These are phyloP conservation scores for Aspergillus piperis DNA, from an alignment of 2,329 filamentous ascomycete species.

Conservation along the genomic window DNA sequence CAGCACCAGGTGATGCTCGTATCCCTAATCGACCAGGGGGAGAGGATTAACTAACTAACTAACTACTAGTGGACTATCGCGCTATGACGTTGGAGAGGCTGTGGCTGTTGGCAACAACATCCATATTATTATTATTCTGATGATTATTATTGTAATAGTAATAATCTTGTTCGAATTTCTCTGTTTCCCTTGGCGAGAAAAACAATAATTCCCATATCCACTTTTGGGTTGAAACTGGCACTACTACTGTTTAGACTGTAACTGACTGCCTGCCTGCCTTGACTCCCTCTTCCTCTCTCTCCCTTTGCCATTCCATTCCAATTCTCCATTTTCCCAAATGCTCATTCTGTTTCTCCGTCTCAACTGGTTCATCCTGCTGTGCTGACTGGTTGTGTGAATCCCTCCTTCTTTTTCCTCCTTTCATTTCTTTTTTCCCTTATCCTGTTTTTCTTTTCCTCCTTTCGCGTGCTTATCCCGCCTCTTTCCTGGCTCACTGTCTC, in stretches of 20 bases:
- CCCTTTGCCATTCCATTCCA: neutral
- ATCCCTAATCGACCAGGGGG: neutral
- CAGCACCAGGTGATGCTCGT: neutral
- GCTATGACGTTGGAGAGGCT: neutral
- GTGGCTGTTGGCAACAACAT: neutral
- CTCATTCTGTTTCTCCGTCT: neutral
- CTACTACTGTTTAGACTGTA: neutral
- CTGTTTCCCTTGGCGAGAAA: neutral
- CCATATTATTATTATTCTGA: too few relatives aligned
- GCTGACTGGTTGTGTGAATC: neutral
- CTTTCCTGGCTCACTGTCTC: neutral
- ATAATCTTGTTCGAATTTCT: neutral
- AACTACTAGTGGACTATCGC: too few relatives aligned
- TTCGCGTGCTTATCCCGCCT: conserved; percentile 6
- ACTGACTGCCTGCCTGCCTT: neutral
- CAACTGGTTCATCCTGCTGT: neutral
- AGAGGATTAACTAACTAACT: too few relatives aligned
- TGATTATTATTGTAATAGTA: too few relatives aligned
- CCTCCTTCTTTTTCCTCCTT: neutral
- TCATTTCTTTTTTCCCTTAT: neutral
- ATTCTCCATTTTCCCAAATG: neutral
- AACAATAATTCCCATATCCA: neutral
- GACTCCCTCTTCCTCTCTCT: neutral
- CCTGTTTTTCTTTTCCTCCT: conserved; percentile 1
- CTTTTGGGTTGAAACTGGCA: neutral